Evolutionary conservation across 2,329 filamentous ascomycete species (phyloP), one percentile per base, ranked within the genome.

Genomic region (Colletotrichum destructivum): DNA sequence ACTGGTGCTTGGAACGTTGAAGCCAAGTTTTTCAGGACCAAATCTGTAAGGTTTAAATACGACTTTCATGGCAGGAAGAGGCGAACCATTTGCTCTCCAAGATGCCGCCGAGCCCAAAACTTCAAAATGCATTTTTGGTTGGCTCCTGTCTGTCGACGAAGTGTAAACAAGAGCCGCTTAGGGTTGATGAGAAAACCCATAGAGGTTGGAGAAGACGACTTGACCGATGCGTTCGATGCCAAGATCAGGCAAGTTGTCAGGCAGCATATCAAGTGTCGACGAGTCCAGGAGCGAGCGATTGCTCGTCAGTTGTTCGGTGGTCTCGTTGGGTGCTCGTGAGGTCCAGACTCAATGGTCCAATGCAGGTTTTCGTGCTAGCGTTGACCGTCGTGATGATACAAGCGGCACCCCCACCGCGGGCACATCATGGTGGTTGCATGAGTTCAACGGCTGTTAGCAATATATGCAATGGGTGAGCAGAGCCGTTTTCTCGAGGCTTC

Each of bases 111-210:
- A 9, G 31, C 31, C 8, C 31, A 8, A 35, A 9, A 9, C 8
- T 35, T 35, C 0, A 35, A 35, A 35, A 0, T 35, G 31, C 31
- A 35, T 0, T 2, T 35, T 9, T 35, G 1, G 31, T 35, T 0
- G 8, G 31, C 9, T 1, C 6, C 31, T 35, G 31, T 35, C 31
- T 35, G 31, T 35, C 31, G 31, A 35, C 2, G 8, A 35, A 35
- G 2, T 35, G 2, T 2, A 35, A 8, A 9, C 8, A 9, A 0
- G 8, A 0, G 31, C 31, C 8, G 31, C 31, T 8, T 35, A 0
- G 8, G 31, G 8, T 35, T 35, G 31, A 35, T 35, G 31, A n/a
- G n/a, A n/a, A n/a, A n/a, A n/a, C n/a, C n/a, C n/a, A n/a, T n/a
- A n/a, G n/a, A n/a, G n/a, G n/a, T n/a, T 1, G 26, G 26, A 31